Conservation (phyloP, 2,329 filamentous ascomycete genomes). For the Fusarium torulosum region DNA sequence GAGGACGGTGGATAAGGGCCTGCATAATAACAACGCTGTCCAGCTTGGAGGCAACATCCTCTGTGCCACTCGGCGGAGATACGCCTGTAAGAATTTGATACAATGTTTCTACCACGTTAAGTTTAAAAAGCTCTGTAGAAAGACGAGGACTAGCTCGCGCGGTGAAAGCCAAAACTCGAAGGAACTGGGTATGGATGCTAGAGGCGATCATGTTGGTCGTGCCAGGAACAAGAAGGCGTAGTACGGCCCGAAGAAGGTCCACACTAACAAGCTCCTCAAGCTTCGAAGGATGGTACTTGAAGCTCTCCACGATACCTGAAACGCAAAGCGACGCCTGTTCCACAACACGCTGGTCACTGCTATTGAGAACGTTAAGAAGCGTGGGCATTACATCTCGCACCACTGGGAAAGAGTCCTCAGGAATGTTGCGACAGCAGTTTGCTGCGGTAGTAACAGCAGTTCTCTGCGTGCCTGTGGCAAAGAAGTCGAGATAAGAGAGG, state of each 20-base stretch:
- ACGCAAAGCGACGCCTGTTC: constrained; percentile 97
- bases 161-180: constrained; percentile 90
- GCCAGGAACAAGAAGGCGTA: constrained; percentile 89
- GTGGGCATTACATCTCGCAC: constrained; percentile 97
- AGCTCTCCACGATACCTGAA: constrained; percentile 95
- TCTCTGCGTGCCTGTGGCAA: constrained; percentile 94
- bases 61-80: constrained; percentile 83
- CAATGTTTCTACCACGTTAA: constrained; percentile 96
- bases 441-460: constrained; percentile 97
- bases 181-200: constrained; percentile 95
- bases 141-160: constrained; percentile 88
- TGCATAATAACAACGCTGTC: constrained; percentile 99
- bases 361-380: constrained; percentile 87
- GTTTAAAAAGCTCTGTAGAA: constrained; percentile 91
- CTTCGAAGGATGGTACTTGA: constrained; percentile 87
- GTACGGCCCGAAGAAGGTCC: constrained; percentile 84
- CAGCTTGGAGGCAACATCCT: constrained; percentile 85
- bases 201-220: constrained; percentile 95
- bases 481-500: constrained; percentile 95
- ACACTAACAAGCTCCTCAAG: constrained; percentile 93
- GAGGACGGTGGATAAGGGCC: constrained; percentile 92
- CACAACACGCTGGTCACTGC: constrained; percentile 95
- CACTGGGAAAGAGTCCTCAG: constrained; percentile 90
- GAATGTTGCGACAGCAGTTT: constrained; percentile 97
- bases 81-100: constrained; percentile 98